A percentile compares a stretch with the other conserved stretches of the same genome.
phyloP scores from a whole-genome alignment of 2,329 filamentous ascomycete genomes.

The Aurifilum marmelostoma region DNA sequence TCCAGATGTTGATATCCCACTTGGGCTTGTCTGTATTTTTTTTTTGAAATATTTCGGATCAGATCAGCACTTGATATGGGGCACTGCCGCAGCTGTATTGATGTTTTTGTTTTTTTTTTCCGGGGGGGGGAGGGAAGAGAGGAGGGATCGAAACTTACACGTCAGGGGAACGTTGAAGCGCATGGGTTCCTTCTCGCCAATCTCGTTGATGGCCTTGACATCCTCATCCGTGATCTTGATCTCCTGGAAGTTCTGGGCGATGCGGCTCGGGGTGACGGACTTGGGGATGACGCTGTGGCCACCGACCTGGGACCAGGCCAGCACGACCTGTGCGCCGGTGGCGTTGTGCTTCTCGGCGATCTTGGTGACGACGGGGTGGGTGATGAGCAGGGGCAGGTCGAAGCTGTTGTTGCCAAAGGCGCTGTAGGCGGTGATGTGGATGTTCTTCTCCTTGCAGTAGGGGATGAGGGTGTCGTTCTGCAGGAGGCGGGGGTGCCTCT shows the following conservation, averaged over 20 bases:
- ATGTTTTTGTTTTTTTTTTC: too few relatives aligned
- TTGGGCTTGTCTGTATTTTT: conserved; percentile 47
- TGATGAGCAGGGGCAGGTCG: conserved; percentile 57
- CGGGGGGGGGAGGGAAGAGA: too few relatives aligned
- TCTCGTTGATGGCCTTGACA: conserved; percentile 62
- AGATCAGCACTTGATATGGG: too few relatives aligned
- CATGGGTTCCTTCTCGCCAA: conserved; percentile 54
- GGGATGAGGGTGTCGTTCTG: conserved; percentile 61
- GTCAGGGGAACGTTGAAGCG: conserved; percentile 51
- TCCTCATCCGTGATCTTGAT: conserved; percentile 63
- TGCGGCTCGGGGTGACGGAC: conserved; percentile 69
- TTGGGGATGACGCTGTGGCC: conserved; percentile 77
- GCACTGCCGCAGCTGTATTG: too few relatives aligned
- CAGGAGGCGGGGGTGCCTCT: conserved; percentile 65
- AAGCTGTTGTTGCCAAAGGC: conserved; percentile 53
- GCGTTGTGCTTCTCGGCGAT: conserved; percentile 56
- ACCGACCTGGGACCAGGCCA: conserved; percentile 61
- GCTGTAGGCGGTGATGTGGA: conserved; percentile 69
- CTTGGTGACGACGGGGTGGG: conserved; percentile 58
- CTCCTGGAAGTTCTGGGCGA: conserved; percentile 71
- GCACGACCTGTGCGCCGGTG: conserved; percentile 50
- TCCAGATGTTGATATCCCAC: conserved; percentile 62
- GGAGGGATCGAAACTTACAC: conserved; percentile 43
- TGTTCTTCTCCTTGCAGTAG: conserved; percentile 65
- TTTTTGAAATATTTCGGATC: too few relatives aligned